These are phyloP conservation scores for Solanum sejunctum DNA, from an alignment of 257 asterid species.

Conservation along the genomic window DNA sequence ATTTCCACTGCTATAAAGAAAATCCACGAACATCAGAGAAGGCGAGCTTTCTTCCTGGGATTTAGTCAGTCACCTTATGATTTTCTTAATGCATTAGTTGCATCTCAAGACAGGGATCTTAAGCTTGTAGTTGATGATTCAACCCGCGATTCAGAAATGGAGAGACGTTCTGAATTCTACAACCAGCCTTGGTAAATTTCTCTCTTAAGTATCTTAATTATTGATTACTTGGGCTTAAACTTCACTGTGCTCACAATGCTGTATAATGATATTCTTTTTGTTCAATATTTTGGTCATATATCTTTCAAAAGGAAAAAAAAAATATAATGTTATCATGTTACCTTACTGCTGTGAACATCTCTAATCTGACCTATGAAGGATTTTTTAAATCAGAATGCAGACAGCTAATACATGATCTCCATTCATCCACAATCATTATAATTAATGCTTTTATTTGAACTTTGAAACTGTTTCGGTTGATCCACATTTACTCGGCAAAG, in stretches of 20 bases:
- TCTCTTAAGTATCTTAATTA: not conserved
- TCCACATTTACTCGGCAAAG: not conserved
- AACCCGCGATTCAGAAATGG: conserved; percentile 50
- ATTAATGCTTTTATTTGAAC: not conserved
- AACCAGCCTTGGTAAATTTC: conserved; percentile 62
- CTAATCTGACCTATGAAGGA: not conserved
- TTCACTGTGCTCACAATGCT: not conserved
- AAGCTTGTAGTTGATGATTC: conserved; percentile 64
- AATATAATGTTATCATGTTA: not conserved
- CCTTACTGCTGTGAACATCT: not conserved
- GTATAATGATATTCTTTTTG: not conserved
- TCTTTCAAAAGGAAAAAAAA: not conserved
- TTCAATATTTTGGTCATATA: not conserved
- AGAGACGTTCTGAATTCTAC: conserved; percentile 61
- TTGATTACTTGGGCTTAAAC: not conserved
- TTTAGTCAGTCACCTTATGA: conserved; percentile 91
- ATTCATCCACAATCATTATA: not conserved
- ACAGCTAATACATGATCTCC: not conserved
- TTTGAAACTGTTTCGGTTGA: not conserved
- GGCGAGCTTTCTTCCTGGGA: conserved; percentile 77
- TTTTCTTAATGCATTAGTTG: conserved; percentile 58
- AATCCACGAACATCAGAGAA: conserved; percentile 46
- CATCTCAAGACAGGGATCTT: conserved; percentile 82
- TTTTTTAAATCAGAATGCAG: not conserved
- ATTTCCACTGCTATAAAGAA: conserved; percentile 58